Percentiles rank a stretch among this genome's conserved stretches.
Evolutionary conservation across 129 eudicot genomes (phyloP).

Genomic region (Erigeron canadensis): DNA sequence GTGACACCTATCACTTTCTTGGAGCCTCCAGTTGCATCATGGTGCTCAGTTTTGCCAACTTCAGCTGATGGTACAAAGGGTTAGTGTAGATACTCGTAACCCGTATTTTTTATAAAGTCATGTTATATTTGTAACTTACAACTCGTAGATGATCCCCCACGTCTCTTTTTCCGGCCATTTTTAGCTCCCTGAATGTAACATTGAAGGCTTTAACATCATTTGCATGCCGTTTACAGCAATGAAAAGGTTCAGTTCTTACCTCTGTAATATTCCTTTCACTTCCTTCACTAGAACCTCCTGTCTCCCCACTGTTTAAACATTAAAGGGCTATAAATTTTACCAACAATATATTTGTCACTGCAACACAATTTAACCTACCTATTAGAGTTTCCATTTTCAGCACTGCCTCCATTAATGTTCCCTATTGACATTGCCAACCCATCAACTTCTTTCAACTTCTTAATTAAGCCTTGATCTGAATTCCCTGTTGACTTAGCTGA

Average conservation of each 20-base stretch:
- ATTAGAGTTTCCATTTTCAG: constrained; percentile 52
- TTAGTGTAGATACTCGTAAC: not conserved
- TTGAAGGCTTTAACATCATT: constrained; percentile 7
- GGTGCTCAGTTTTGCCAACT: constrained; percentile 45
- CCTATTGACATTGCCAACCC: constrained; percentile 91
- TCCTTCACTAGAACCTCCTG: constrained; percentile 87
- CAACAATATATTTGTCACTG: not conserved
- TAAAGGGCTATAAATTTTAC: not conserved
- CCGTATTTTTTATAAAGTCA: not conserved
- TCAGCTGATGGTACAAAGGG: constrained; percentile 34
- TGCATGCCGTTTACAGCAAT: not conserved
- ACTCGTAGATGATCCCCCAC: constrained; percentile 56
- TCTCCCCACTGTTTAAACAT: constrained; percentile 61
- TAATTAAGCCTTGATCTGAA: constrained; percentile 54
- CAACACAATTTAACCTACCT: constrained; percentile 44
- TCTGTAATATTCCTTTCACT: constrained; percentile 63
- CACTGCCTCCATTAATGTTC: constrained; percentile 53
- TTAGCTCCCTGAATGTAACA: constrained; percentile 53
- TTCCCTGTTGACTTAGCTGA: constrained; percentile 65
- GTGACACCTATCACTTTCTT: constrained; percentile 39
- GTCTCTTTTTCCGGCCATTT: constrained; percentile 61
- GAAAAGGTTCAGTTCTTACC: constrained; percentile 36
- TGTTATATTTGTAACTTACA: constrained; percentile 44
- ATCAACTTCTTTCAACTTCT: constrained; percentile 74
- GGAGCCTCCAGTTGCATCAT: constrained; percentile 39